Percentiles rank a stretch among this genome's conserved stretches.
These are phyloP conservation scores for Hymenoscyphus linearis DNA, from an alignment of 2,329 filamentous ascomycete genomes.

Conservation along the genomic window DNA sequence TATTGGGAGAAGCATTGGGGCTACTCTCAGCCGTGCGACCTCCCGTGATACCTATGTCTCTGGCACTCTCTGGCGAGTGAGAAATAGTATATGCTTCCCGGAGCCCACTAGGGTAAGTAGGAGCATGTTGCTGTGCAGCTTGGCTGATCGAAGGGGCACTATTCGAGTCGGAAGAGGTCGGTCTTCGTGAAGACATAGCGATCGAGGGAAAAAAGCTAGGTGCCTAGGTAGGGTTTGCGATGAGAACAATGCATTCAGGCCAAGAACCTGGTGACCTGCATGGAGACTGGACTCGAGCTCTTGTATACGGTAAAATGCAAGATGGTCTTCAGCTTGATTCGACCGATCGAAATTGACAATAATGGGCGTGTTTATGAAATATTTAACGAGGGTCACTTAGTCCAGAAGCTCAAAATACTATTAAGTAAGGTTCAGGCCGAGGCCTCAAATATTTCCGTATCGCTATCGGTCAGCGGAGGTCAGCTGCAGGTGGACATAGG, in stretches of 20 bases:
- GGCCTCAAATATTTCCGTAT: background rate
- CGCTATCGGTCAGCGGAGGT: background rate
- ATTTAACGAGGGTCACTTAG: background rate
- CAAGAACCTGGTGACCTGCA: background rate
- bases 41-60: background rate
- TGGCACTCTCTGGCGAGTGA: conserved; percentile 14
- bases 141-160: conserved; percentile 6
- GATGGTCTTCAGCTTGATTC: background rate
- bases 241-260: background rate
- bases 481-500: background rate
- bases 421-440: background rate
- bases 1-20: conserved; percentile 20
- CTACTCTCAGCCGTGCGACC: conserved; percentile 15
- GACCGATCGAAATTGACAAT: background rate
- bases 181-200: conserved; percentile 8
- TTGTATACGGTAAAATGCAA: background rate
- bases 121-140: conserved; percentile 16
- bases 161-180: conserved; percentile 5
- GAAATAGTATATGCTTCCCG: conserved; percentile 22
- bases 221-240: background rate
- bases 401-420: background rate
- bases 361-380: background rate
- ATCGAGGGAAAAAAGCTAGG: background rate
- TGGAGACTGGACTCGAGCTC: background rate
- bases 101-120: conserved; percentile 19